Percentiles rank a stretch among this genome's conserved stretches.
These are phyloP conservation scores for Psilocybe cyanescens DNA, from an alignment of 768 basidiomycete species.

Conservation along the genomic window DNA sequence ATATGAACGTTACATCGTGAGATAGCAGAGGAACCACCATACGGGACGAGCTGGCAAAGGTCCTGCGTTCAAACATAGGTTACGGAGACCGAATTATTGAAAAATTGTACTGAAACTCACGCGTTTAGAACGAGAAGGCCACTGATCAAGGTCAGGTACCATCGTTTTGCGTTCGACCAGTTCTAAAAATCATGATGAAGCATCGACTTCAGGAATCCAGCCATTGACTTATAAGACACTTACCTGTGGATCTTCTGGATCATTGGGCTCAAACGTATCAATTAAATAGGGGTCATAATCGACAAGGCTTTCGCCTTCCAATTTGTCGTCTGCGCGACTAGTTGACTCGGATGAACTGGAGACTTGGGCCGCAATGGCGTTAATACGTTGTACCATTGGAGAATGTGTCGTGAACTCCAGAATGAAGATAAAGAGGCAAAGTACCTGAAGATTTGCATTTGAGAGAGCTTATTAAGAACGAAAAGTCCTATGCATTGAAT, in stretches of 20 bases:
- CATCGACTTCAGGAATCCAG: neutral
- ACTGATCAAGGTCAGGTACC: conserved; percentile 55
- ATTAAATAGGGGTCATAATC: conserved; percentile 37
- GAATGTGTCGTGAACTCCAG: neutral
- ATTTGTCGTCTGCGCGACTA: neutral
- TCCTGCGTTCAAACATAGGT: conserved; percentile 36
- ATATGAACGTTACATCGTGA: neutral
- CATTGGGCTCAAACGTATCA: conserved; percentile 37
- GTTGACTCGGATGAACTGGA: conserved; percentile 18
- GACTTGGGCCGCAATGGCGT: conserved; percentile 6
- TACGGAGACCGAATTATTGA: neutral
- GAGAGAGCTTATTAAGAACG: neutral
- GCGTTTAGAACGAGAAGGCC: conserved; percentile 59
- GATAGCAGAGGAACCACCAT: conserved; percentile 16
- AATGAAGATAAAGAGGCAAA: neutral
- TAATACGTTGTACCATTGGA: neutral
- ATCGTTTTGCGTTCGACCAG: conserved; percentile 48
- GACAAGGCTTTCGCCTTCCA: conserved; percentile 7
- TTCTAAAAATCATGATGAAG: conserved; percentile 35
- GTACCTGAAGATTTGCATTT: neutral
- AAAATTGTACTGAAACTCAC: conserved; percentile 33
- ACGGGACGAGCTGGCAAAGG: conserved; percentile 66
- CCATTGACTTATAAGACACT: conserved; percentile 3
- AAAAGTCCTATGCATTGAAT: neutral
- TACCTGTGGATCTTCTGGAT: conserved; percentile 53